A percentile compares a stretch with the other conserved stretches of the same genome.
Conservation (phyloP, 2,329 filamentous ascomycete species). For the Aspergillus sp. region DNA sequence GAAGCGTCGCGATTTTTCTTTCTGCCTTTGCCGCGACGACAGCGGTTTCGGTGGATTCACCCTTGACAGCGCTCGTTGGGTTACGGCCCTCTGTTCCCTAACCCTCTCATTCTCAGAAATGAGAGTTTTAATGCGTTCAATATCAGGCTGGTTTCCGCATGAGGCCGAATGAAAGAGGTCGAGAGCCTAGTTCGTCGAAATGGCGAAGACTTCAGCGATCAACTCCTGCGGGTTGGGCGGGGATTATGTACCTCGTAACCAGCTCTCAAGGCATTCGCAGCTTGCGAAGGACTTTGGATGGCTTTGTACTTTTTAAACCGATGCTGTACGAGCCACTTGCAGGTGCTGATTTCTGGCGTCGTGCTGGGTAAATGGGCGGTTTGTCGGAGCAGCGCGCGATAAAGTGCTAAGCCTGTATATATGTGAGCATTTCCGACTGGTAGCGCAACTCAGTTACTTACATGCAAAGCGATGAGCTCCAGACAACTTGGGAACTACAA, state of each 20-base stretch:
- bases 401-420: slow-evolving; percentile 42
- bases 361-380: slow-evolving; percentile 30
- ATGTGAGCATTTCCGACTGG: not conserved
- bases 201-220: slow-evolving; percentile 7
- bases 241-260: slow-evolving; percentile 38
- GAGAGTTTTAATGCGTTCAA: slow-evolving; percentile 24
- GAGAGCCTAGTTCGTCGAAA: slow-evolving; percentile 29
- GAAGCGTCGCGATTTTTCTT: slow-evolving; percentile 22
- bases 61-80: slow-evolving; percentile 19
- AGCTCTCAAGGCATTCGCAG: slow-evolving; percentile 38
- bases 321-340: slow-evolving; percentile 31
- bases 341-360: slow-evolving; percentile 21
- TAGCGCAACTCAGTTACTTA: slow-evolving; percentile 20
- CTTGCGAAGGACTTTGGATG: slow-evolving; percentile 40
- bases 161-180: slow-evolving; percentile 36
- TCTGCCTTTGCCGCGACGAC: slow-evolving; percentile 22
- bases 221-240: not conserved
- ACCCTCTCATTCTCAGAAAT: slow-evolving; percentile 23
- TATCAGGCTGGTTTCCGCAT: slow-evolving; percentile 25
- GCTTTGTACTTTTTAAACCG: slow-evolving; percentile 40
- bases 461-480: slow-evolving; percentile 47
- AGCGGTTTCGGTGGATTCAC: slow-evolving; percentile 20
- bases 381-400: slow-evolving; percentile 46
- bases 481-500: slow-evolving; percentile 33
- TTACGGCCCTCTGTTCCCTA: slow-evolving; percentile 20